Conservation (phyloP, 2,329 filamentous ascomycete species). For the Penicillium sp. region DNA sequence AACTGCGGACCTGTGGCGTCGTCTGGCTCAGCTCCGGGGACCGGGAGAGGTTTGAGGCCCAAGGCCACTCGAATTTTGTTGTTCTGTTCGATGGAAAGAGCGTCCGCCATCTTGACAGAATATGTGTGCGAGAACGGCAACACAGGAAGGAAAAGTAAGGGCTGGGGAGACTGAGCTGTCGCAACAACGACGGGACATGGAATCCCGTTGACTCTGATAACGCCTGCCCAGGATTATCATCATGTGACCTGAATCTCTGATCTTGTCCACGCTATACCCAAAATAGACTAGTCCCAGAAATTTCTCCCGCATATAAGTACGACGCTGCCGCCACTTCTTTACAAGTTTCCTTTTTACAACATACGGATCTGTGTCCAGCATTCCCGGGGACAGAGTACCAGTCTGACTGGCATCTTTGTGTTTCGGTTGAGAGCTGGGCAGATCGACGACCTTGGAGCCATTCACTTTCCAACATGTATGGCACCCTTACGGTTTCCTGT, state of each 20-base stretch:
- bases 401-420: constrained; percentile 45
- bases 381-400: constrained; percentile 63
- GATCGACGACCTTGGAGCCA: constrained; percentile 88
- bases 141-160: background rate
- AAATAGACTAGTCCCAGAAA: constrained; percentile 33
- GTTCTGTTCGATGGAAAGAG: constrained; percentile 84
- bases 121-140: background rate
- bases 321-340: constrained; percentile 37
- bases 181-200: constrained; percentile 1
- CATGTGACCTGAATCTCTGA: constrained; percentile 18
- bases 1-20: constrained; percentile 58
- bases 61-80: constrained; percentile 89
- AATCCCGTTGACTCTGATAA: constrained; percentile 12
- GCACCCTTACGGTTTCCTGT: constrained; percentile 78
- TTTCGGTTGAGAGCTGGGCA: constrained; percentile 81
- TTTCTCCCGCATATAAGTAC: constrained; percentile 30
- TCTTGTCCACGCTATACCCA: constrained; percentile 6
- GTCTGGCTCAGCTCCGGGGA: constrained; percentile 65
- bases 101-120: constrained; percentile 49
- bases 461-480: constrained; percentile 60
- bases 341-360: constrained; percentile 49
- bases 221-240: constrained; percentile 5
- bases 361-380: constrained; percentile 82
- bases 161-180: constrained; percentile 2
- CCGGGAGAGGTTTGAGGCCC: constrained; percentile 86